phyloP scores from a whole-genome alignment of 2,329 filamentous ascomycete genomes.

The Exophiala aquamarina region DNA sequence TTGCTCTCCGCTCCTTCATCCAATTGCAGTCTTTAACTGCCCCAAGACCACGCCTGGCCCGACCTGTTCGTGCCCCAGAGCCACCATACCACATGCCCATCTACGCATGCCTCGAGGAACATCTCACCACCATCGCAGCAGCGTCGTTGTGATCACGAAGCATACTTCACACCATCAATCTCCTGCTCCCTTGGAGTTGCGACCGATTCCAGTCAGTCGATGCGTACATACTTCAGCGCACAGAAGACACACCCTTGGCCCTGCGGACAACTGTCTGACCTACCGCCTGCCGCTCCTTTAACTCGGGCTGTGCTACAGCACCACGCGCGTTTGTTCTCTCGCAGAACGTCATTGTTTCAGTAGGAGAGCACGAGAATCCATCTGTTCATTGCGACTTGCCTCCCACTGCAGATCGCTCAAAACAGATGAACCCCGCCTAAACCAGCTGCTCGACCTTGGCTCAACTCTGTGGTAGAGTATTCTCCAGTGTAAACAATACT shows the following conservation, averaged over 20 bases:
- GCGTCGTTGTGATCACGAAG: slow-evolving; percentile 8
- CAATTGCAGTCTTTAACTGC: slow-evolving; percentile 14
- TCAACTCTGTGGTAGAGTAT: no score
- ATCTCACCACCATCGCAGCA: slow-evolving; percentile 9
- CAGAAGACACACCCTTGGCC: no score
- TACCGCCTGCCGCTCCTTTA: no score
- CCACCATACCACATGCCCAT: slow-evolving; percentile 7
- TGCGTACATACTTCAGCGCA: no score
- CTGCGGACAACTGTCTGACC: no score
- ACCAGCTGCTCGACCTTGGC: neutral
- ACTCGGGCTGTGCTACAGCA: no score
- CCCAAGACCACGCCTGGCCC: slow-evolving; percentile 11
- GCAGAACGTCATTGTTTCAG: no score
- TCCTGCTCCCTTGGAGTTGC: slow-evolving; percentile 11
- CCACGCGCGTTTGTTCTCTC: no score
- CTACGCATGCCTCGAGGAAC: slow-evolving; percentile 15
- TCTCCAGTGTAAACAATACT: no score
- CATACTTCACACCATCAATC: neutral
- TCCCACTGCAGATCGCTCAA: neutral
- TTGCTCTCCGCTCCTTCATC: slow-evolving; percentile 11
- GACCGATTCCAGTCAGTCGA: slow-evolving; percentile 1
- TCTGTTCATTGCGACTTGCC: no score
- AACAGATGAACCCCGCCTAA: slow-evolving; percentile 11
- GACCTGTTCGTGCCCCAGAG: slow-evolving; percentile 7
- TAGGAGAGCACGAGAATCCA: no score